Percentiles rank a stretch among this genome's conserved stretches.
Evolutionary conservation across 2,329 filamentous ascomycete species (phyloP).

Genomic region (Corinectria fuckeliana): DNA sequence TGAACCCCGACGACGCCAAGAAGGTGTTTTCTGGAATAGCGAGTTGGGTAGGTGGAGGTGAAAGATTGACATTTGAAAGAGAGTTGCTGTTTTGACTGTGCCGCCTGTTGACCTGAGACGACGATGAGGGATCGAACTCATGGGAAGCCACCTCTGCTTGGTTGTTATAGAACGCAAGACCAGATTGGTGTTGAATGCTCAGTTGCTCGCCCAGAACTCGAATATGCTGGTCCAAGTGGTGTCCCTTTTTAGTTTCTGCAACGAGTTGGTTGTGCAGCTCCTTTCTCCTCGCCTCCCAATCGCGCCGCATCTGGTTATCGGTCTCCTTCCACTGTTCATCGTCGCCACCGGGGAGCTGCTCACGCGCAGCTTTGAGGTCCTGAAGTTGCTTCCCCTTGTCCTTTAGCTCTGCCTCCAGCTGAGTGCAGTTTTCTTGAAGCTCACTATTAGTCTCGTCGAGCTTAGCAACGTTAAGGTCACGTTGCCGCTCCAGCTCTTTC

Average conservation of each 20-base stretch:
- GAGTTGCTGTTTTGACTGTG: slow-evolving; percentile 57
- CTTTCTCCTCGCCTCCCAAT: slow-evolving; percentile 61
- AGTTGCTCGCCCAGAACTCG: slow-evolving; percentile 56
- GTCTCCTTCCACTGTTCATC: slow-evolving; percentile 63
- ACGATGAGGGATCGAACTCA: slow-evolving; percentile 53
- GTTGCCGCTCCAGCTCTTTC: slow-evolving; percentile 56
- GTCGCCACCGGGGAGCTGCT: slow-evolving; percentile 66
- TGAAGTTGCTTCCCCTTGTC: slow-evolving; percentile 72
- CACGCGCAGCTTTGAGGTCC: slow-evolving; percentile 73
- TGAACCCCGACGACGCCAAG: slow-evolving; percentile 61
- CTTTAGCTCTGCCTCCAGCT: slow-evolving; percentile 75
- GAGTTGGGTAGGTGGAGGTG: slow-evolving; percentile 48
- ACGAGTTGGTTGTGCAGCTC: slow-evolving; percentile 59
- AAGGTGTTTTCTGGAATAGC: slow-evolving; percentile 51
- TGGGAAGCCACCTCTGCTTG: slow-evolving; percentile 52
- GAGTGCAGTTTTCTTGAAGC: slow-evolving; percentile 68
- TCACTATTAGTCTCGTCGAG: slow-evolving; percentile 62
- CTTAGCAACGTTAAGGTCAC: slow-evolving; percentile 58
- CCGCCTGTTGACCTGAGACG: slow-evolving; percentile 48
- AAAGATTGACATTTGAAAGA: slow-evolving; percentile 49
- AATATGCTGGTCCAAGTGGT: slow-evolving; percentile 55
- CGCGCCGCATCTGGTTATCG: slow-evolving; percentile 58
- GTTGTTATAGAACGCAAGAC: slow-evolving; percentile 52
- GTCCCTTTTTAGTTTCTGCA: slow-evolving; percentile 54
- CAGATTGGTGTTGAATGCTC: slow-evolving; percentile 50